Evolutionary conservation across 139 green algal genomes (phyloP).

Genomic region (Chlorella sp.): DNA sequence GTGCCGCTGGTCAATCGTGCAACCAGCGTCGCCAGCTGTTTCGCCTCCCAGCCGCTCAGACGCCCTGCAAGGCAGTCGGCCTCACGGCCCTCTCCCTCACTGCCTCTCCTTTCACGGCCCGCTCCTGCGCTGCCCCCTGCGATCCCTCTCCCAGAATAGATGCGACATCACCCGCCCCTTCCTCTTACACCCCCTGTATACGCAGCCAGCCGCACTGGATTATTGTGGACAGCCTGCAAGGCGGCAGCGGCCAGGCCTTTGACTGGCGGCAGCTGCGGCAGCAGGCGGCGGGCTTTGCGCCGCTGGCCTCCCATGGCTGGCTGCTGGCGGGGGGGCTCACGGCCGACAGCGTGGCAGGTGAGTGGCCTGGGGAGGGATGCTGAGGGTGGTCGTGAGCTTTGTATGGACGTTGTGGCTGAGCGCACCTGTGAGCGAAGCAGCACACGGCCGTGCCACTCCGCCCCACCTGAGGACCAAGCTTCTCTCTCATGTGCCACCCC

Average conservation of each 20-base stretch:
- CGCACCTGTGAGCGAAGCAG: no score
- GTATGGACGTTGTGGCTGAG: no score
- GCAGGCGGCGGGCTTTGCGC: neutral
- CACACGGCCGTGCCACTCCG: no score
- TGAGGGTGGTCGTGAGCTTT: neutral
- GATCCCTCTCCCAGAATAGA: neutral
- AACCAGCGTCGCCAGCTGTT: no score
- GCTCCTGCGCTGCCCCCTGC: neutral
- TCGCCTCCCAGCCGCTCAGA: no score
- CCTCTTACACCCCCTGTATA: neutral
- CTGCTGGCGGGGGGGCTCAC: constrained; percentile 81
- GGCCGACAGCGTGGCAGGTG: constrained; percentile 73
- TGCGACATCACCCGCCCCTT: neutral
- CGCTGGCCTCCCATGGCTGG: constrained; percentile 64
- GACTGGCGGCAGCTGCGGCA: constrained; percentile 66
- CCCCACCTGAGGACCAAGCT: neutral
- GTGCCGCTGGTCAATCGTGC: no score
- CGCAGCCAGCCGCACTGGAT: constrained; percentile 73
- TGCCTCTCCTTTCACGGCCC: no score
- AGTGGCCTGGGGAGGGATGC: neutral
- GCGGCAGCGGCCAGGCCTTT: constrained; percentile 73
- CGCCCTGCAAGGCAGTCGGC: no score
- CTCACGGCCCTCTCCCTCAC: no score
- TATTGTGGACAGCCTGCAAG: constrained; percentile 81
- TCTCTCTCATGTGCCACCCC: neutral